Evolutionary conservation across 768 basidiomycete genomes (phyloP), one percentile per base, ranked within the genome.

Genomic region (Tylopilus rubrobrunneus): DNA sequence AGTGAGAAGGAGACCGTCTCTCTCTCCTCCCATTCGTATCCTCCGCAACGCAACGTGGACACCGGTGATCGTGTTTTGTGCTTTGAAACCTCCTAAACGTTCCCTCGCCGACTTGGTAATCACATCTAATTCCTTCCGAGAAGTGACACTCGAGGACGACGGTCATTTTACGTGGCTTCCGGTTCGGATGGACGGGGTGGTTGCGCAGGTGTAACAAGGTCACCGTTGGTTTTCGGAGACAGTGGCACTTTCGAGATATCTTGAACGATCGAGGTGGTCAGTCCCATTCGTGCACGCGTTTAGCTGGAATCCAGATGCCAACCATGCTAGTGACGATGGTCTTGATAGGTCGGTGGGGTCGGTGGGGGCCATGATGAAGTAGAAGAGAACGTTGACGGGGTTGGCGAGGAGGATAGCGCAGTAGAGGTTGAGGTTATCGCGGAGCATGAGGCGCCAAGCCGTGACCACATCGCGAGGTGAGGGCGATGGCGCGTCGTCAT

Each of bases 321-420:
- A 90, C 81, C 87, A 93, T 92, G 73, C 82, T 83, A 21, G 88
- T 89, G 41, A 91, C 82, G 65, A 91, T 88, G 34, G 90, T 92
- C 67, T 81, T 85, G 76, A 92, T 81, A 55, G 87, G 80, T 93
- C 90, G 0, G 62, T 51, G 21, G 59, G 44, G 45, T 73, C 81
- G 44, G 82, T 85, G 25, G 90, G 87, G 48, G 67, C 83, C 68
- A 86, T 81, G 72, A 88, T 82, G 73, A 93, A 91, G 86, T 88
- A 92, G 78, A 91, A 93, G 67, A 91, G 71, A 67, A 89, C 78
- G 75, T 92, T 93, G 73, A 78, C 76, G 71, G 89, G 78, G 78
- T 93, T 90, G 60, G 91, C 86, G 59, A 85, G 60, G 77, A 83
- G 86, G 68, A 92, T 81, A 34, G 90, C 85, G 52, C 81, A 87